Conservation (phyloP, 2,329 filamentous ascomycete genomes). For the Tolypocladium pustulatum region DNA sequence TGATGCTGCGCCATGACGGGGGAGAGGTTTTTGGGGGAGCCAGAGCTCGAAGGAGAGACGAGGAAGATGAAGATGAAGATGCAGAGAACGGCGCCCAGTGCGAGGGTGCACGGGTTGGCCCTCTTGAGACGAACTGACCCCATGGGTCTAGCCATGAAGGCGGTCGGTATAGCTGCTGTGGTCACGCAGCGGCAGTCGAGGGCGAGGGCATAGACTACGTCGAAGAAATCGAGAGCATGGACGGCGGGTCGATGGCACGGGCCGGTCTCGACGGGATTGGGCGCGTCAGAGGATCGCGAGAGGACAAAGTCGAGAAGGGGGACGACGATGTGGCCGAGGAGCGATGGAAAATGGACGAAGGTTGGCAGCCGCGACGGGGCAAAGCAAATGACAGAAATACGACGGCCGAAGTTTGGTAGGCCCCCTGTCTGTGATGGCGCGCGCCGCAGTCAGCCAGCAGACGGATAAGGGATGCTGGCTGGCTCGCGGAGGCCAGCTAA, state of each 20-base stretch:
- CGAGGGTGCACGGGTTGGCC: slow-evolving; percentile 65
- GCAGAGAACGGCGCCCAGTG: slow-evolving; percentile 61
- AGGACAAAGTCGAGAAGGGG: background rate
- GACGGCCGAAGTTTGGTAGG: background rate
- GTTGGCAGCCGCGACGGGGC: background rate
- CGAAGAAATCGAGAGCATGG: background rate
- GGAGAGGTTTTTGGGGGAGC: slow-evolving; percentile 33
- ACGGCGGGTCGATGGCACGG: background rate
- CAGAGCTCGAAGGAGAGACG: slow-evolving; percentile 40
- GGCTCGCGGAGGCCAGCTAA: slow-evolving; percentile 2
- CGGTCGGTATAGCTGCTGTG: slow-evolving; percentile 1
- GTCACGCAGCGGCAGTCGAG: slow-evolving; percentile 4
- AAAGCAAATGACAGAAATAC: background rate
- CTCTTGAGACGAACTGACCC: slow-evolving; percentile 65
- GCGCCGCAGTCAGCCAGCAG: background rate
- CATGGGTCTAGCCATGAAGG: slow-evolving; percentile 46
- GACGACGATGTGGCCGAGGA: background rate
- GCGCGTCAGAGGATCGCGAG: background rate
- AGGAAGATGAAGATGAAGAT: slow-evolving; percentile 61
- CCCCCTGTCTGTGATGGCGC: background rate
- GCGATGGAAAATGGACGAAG: background rate
- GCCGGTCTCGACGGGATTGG: background rate
- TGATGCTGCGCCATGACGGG: slow-evolving; percentile 34
- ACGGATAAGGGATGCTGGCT: slow-evolving; percentile 4
- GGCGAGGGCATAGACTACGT: slow-evolving; percentile 4